Evolutionary conservation across 805 yeast genomes (phyloP).

Genomic region (Nakazawaea populi): DNA sequence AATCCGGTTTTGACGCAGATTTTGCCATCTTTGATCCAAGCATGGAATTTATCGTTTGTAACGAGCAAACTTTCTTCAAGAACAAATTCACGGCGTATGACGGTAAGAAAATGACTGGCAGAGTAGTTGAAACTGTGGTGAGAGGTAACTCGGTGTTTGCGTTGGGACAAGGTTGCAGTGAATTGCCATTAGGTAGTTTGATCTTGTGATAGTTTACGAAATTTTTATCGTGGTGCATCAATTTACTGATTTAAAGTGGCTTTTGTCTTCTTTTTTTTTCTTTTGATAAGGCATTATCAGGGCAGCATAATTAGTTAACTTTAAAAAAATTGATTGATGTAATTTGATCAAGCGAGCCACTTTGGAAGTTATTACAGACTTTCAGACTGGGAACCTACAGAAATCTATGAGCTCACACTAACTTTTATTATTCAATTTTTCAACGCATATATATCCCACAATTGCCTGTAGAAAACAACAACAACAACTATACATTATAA

Average conservation of each 20-base stretch:
- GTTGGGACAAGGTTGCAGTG: slow-evolving; percentile 47
- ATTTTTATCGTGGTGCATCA: too few relatives aligned
- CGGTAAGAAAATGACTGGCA: slow-evolving; percentile 63
- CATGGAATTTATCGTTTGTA: slow-evolving; percentile 40
- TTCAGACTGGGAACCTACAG: too few relatives aligned
- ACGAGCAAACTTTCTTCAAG: slow-evolving; percentile 61
- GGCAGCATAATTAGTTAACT: too few relatives aligned
- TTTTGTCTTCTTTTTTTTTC: too few relatives aligned
- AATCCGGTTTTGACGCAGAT: slow-evolving; percentile 83
- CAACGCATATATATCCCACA: too few relatives aligned
- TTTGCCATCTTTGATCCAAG: slow-evolving; percentile 74
- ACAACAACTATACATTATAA: slow-evolving; percentile 18
- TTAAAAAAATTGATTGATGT: too few relatives aligned
- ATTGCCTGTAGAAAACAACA: not conserved
- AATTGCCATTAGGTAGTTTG: slow-evolving; percentile 51
- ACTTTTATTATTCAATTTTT: too few relatives aligned
- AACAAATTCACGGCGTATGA: slow-evolving; percentile 87
- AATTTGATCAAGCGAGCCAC: too few relatives aligned
- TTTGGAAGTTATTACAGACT: too few relatives aligned
- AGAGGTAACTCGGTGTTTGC: slow-evolving; percentile 71
- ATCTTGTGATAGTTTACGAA: slow-evolving; percentile 25
- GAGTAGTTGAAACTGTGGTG: slow-evolving; percentile 72
- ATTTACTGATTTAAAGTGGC: too few relatives aligned
- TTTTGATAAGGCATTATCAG: too few relatives aligned
- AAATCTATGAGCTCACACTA: too few relatives aligned